Evolutionary conservation across 163 green algal species (phyloP), one percentile per base, ranked within the genome.

Genomic region (Smithsoniella earleae): DNA sequence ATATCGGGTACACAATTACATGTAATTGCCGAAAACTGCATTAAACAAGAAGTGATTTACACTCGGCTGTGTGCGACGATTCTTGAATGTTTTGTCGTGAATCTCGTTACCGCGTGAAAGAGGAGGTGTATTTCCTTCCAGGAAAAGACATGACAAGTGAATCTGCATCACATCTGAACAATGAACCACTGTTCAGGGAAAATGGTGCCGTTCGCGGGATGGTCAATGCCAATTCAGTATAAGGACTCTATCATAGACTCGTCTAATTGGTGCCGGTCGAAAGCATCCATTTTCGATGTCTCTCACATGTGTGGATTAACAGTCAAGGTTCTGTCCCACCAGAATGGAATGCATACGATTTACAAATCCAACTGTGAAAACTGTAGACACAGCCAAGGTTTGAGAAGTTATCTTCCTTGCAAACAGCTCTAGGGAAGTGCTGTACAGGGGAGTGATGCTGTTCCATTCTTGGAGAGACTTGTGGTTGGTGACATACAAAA

Each of bases 211-310:
- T 99, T 98, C 80, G 93, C 92, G 20, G 95, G 95, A 36, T 98
- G 90, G 87, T 90, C 88, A 2, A 98, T 99, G 95, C 95, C 95
- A 3, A 96, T 98, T 73, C 95, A 99, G 78, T 99, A 99, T 84
- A 94, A 95, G 76, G 91, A 98, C 80, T 89, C 73, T 66, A 97
- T 99, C 77, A 97, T 99, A 80, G 95, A 98, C 0, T 89, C 89
- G 2, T 96, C 89, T 1, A 84, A 82, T 31, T 86, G 93, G 80
- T 98, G 93, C 84, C 79, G 94, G 3, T 81, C 77, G 16, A 75
- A 92, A 31, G 91, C 89, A 16, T 94, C 90, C 3, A 62, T 99
- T 2, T 99, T 99, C 66, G 95, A 99, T 75, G 95, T 99, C 1
- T 92, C 90, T 3, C 95, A 99, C 81, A 98, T 98, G 94, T 96